Evolutionary conservation across 75 land plant species (phyloP).

Genomic region (Adiantum capillusveneris): DNA sequence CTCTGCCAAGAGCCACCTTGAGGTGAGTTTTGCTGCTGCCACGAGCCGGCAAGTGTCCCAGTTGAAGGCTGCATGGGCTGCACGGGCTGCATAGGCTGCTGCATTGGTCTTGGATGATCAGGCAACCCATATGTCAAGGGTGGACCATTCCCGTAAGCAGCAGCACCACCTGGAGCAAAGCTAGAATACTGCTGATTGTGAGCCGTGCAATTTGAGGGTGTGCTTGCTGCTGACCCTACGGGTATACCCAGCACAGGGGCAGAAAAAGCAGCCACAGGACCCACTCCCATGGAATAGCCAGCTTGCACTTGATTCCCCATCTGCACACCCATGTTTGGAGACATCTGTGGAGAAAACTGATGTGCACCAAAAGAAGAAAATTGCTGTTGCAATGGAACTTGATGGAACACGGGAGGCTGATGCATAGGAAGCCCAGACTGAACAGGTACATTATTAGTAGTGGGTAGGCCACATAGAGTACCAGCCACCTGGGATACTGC

Average conservation of each 20-base stretch:
- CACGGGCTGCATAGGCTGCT: no score
- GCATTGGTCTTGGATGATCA: not conserved
- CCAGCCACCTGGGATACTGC: no score
- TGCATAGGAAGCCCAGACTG: not conserved
- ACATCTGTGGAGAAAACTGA: not conserved
- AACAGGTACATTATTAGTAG: no score
- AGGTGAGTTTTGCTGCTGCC: no score
- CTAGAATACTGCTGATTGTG: not conserved
- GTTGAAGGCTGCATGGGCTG: no score
- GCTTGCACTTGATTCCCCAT: not conserved
- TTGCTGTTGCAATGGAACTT: not conserved
- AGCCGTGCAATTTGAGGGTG: not conserved
- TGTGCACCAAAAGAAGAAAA: not conserved
- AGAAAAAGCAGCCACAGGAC: not conserved
- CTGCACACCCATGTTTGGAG: not conserved
- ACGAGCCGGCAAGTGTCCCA: no score
- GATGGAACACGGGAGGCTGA: not conserved
- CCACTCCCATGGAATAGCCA: not conserved
- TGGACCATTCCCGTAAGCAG: not conserved
- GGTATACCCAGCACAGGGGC: slow-evolving; percentile 3
- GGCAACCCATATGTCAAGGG: not conserved
- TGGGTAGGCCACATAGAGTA: no score
- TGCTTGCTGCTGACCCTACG: not conserved
- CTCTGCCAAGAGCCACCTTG: no score
- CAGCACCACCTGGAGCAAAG: not conserved